phyloP scores from a whole-genome alignment of 2,329 filamentous ascomycete genomes.

The Domatiomyces catenatus region DNA sequence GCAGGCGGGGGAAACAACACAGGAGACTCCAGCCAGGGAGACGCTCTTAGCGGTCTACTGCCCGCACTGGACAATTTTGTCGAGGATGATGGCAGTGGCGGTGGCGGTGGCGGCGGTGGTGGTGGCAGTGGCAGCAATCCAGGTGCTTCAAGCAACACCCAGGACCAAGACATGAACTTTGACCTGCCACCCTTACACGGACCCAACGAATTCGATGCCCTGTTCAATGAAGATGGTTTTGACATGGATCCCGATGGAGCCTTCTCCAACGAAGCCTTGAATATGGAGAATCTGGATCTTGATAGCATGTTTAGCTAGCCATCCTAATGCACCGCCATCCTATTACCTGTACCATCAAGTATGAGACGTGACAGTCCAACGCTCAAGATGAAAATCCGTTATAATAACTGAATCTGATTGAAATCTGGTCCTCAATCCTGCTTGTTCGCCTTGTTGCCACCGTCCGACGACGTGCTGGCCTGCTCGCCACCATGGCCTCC shows the following conservation, averaged over 20 bases:
- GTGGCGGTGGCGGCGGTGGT: constrained; percentile 18
- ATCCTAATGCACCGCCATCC: background rate
- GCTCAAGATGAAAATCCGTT: background rate
- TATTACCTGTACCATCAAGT: background rate
- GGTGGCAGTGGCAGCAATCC: constrained; percentile 16
- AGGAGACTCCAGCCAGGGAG: constrained; percentile 7
- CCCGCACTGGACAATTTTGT: constrained; percentile 22
- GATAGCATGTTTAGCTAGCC: constrained; percentile 13
- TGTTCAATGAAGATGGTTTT: constrained; percentile 29
- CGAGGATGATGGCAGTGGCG: constrained; percentile 14
- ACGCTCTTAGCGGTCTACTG: constrained; percentile 19
- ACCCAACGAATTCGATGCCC: constrained; percentile 19
- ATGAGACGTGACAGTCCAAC: background rate
- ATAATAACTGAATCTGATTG: background rate
- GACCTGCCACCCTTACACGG: constrained; percentile 11
- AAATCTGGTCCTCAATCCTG: background rate
- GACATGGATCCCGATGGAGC: constrained; percentile 13
- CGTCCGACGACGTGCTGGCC: background rate
- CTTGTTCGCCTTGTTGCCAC: background rate
- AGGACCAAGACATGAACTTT: constrained; percentile 8
- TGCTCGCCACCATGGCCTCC: background rate
- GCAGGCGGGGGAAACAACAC: constrained; percentile 24
- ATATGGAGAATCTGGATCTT: constrained; percentile 6
- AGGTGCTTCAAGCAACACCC: constrained; percentile 4
- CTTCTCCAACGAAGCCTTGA: constrained; percentile 7